phyloP scores from a whole-genome alignment of 129 eudicot genomes.

The Apium graveolens region DNA sequence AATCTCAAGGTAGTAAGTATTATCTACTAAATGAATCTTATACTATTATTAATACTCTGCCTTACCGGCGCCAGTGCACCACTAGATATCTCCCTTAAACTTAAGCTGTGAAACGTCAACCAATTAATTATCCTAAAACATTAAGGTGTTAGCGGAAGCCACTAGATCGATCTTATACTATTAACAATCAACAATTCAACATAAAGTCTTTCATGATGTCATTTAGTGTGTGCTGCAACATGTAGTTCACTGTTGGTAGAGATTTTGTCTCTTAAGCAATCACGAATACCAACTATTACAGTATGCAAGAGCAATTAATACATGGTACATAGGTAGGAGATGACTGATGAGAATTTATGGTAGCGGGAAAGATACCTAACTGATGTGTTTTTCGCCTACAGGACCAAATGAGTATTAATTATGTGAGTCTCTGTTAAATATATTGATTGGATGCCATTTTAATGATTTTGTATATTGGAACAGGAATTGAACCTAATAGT shows the following conservation, averaged over 20 bases:
- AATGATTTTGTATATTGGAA: background rate
- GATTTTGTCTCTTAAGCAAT: background rate
- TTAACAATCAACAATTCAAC: background rate
- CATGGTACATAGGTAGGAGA: background rate
- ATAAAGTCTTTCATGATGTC: background rate
- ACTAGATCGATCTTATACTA: background rate
- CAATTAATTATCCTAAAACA: background rate
- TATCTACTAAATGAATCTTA: background rate
- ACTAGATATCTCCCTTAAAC: background rate
- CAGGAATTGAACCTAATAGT: constrained; percentile 75
- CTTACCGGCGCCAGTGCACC: background rate
- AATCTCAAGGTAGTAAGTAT: background rate
- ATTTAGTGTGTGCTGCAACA: background rate
- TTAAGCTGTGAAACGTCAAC: background rate
- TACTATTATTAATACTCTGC: too few relatives aligned
- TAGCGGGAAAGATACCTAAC: background rate
- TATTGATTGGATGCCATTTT: background rate
- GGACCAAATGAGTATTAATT: background rate
- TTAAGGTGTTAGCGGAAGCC: background rate
- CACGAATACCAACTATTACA: background rate
- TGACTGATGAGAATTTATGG: background rate
- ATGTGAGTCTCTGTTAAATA: background rate
- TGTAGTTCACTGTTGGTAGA: background rate
- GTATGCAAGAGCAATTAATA: background rate
- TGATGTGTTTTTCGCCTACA: background rate